Evolutionary conservation across 352 stramenopile genomes (phyloP).

Genomic region (Pythium monospermum): DNA sequence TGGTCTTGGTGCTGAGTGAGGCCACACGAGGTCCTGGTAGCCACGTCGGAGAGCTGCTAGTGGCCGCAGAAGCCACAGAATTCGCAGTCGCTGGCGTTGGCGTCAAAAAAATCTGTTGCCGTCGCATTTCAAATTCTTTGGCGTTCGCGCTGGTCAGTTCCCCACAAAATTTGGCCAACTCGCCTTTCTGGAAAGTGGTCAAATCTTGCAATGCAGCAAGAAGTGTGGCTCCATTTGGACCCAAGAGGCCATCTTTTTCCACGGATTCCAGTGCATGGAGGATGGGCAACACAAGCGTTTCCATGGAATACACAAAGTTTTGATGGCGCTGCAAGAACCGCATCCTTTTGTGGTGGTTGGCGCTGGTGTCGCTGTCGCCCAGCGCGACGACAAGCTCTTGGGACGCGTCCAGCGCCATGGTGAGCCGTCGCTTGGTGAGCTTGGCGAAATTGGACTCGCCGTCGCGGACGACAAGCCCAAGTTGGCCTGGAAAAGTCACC

Average conservation of each 20-base stretch:
- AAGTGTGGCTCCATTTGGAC: conserved; percentile 39
- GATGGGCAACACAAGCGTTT: conserved; percentile 58
- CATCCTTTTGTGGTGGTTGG: conserved; percentile 20
- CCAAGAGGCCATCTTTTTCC: conserved; percentile 35
- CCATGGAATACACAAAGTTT: conserved; percentile 61
- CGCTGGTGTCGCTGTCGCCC: conserved; percentile 17
- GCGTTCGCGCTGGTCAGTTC: conserved; percentile 36
- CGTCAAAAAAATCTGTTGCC: conserved; percentile 39
- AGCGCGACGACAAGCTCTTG: conserved; percentile 45
- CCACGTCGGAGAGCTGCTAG: too few relatives aligned
- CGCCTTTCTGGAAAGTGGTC: conserved; percentile 26
- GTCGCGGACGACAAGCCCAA: conserved; percentile 73
- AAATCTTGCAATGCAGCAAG: conserved; percentile 41
- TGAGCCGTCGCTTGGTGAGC: conserved; percentile 60
- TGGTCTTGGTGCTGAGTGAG: conserved; percentile 13
- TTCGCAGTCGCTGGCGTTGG: conserved; percentile 8
- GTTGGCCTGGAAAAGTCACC: conserved; percentile 68
- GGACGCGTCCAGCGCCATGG: conserved; percentile 59
- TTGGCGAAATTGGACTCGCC: conserved; percentile 73
- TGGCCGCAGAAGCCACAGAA: too few relatives aligned
- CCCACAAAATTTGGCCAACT: conserved; percentile 28
- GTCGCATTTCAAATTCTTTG: conserved; percentile 49
- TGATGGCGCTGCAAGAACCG: conserved; percentile 60
- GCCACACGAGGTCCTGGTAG: conserved; percentile 7
- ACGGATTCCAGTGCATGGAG: conserved; percentile 50